These are phyloP conservation scores for Talaromyces sp. DNA, from an alignment of 2,329 filamentous ascomycete species.

Conservation along the genomic window DNA sequence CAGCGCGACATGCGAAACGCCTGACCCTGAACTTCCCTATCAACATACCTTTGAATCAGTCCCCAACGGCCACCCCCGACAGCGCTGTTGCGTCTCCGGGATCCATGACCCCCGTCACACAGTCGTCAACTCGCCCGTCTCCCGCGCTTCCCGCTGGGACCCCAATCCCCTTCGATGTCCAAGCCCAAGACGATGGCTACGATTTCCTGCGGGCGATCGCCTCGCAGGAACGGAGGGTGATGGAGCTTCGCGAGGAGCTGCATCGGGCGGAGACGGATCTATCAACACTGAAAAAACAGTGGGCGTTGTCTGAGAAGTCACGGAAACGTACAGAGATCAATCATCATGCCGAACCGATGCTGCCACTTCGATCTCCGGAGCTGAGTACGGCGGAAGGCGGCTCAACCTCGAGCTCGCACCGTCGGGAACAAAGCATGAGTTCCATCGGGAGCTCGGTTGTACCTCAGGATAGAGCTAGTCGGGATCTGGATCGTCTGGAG, in stretches of 20 bases:
- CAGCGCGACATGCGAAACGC: constrained; percentile 48
- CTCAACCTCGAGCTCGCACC: constrained; percentile 17
- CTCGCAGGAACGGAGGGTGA: constrained; percentile 83
- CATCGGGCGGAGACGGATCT: constrained; percentile 78
- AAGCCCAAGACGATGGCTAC: constrained; percentile 54
- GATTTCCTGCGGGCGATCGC: constrained; percentile 87
- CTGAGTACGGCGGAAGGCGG: constrained; percentile 12
- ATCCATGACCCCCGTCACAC: constrained; percentile 37
- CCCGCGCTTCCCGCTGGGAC: constrained; percentile 31
- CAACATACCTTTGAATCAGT: constrained; percentile 33
- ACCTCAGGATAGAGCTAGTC: constrained; percentile 42
- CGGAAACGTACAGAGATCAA: constrained; percentile 72
- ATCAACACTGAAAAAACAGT: constrained; percentile 76
- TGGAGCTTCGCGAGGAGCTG: constrained; percentile 92
- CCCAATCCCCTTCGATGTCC: constrained; percentile 32
- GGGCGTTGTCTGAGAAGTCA: constrained; percentile 73
- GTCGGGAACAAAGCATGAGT: constrained; percentile 31
- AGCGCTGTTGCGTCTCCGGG: constrained; percentile 32
- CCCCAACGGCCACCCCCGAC: constrained; percentile 27
- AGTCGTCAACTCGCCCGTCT: constrained; percentile 36
- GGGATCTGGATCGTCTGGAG: constrained; percentile 75
- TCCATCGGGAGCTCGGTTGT: constrained; percentile 29
- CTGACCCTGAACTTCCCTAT: constrained; percentile 53
- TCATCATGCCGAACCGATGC: constrained; percentile 61
- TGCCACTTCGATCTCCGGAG: constrained; percentile 53